Evolutionary conservation across 2,329 filamentous ascomycete species (phyloP), one percentile per base, ranked within the genome.

Genomic region (Stylonectria norvegica): DNA sequence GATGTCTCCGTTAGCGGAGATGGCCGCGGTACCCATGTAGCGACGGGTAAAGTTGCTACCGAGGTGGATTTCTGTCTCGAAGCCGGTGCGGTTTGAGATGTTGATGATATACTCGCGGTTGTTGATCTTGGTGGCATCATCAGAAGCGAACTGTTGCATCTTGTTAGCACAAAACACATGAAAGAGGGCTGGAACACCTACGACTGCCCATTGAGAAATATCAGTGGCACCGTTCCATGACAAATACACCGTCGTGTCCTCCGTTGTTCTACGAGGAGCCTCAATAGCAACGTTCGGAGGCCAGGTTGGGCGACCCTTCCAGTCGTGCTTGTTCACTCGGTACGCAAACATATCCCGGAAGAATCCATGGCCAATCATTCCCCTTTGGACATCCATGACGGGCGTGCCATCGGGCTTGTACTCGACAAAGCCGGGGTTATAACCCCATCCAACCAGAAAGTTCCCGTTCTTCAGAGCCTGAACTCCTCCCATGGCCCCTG

Each of bases 161-260:
- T 34, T 25, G 45, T 56, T 48, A 56, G 51, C 36, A 46, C 18
- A 32, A 28, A 37, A 25, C 34, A 38, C 35, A 37, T 33, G 25
- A 22, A 43, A 36, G 35, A 28, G 28, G 27, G 20, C 17, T 17
- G 34, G 17, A 20, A 17, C 19, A 53, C 56, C 52, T 42, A 60
- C 57, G 36, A 61, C 44, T 19, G 48, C 53, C 58, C 58, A 61
- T 12, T 42, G 42, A 15, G 42, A 46, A 20, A 61, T 43, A 18
- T 60, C 58, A 1, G 58, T 61, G 7, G 58, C 58, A 12, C 58
- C 58, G 45, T 61, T 61, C 58, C 58, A 61, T 16, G 58, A 60
- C 14, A 61, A 40, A 32, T 50, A 60, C 8, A 60, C 43, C 4
- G 49, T 56, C 5, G 54, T 55, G 30, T 57, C 47, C 38, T 45